phyloP scores from a whole-genome alignment of 257 asterid species.

The Gynochthodes officinalis region DNA sequence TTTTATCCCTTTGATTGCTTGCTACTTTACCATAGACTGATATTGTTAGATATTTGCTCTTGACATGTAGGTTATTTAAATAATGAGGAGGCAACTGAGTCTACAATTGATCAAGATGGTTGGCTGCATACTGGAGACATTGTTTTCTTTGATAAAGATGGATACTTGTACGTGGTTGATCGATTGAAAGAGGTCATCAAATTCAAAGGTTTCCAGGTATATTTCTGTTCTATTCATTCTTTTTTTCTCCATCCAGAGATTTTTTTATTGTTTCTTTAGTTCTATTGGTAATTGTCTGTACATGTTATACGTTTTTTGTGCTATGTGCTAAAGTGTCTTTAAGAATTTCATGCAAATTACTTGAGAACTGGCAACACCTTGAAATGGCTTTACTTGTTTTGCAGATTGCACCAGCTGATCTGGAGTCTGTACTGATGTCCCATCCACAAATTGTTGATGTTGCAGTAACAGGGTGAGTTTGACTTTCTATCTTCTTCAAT shows the following conservation, averaged over 20 bases:
- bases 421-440: slow-evolving; percentile 55
- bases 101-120: slow-evolving; percentile 58
- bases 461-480: slow-evolving; percentile 68
- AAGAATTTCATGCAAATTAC: background rate
- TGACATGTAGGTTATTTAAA: slow-evolving; percentile 60
- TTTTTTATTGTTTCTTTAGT: background rate
- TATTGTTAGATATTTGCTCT: background rate
- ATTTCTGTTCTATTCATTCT: background rate
- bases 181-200: slow-evolving; percentile 86
- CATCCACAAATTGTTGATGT: slow-evolving; percentile 75
- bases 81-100: slow-evolving; percentile 51
- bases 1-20: background rate
- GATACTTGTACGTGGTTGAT: slow-evolving; percentile 63
- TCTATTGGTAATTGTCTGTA: background rate
- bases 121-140: slow-evolving; percentile 92
- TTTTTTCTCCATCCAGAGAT: no score
- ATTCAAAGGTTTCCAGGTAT: slow-evolving; percentile 88
- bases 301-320: background rate
- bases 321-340: background rate
- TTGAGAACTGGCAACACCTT: background rate
- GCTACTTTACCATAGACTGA: background rate
- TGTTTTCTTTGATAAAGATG: slow-evolving; percentile 69
- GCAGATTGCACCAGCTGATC: slow-evolving; percentile 94
- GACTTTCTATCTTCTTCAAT: background rate
- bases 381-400: slow-evolving; percentile 6